Base-by-base conservation (phyloP, 192 early-diverging fungal species). In the Dispira simplex region DNA sequence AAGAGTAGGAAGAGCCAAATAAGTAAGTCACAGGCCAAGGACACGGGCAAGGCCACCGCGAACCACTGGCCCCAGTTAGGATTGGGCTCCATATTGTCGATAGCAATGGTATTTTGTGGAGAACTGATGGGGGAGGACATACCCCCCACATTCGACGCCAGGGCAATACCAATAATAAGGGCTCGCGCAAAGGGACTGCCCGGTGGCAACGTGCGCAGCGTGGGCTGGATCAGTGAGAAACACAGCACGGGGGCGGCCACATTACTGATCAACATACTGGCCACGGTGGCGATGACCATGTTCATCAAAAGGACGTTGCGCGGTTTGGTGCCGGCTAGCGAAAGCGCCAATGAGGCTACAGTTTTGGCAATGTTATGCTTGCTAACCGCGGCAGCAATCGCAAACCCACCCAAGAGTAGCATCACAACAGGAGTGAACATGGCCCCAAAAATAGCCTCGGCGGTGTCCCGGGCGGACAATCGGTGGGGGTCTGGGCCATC, bases 181-280 rank as follows among this genome's bases (percentile, higher is more conserved):
- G 87, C 89, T n/a, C 83, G 86, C 20, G 80, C 90, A 75, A 94
- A 98, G 0, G 84, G 69, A 20, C 83, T 88, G 64, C 79, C 73
- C n/a, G 72, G 76, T 3, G 92, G 91, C 18, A 97, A 74, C 46
- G 90, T 95, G 66, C 92, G 85, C 43, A 97, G 80, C 28, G 95
- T 97, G 23, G 95, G 95, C 80, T 87, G 84, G 64, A 94, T 88
- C 65, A 98, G 74, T 46, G 90, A 91, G 66, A 98, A 94, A 76
- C 95, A 98, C 16, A 98, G 77, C 18, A 95, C 95, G 11, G 95
- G 95, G 11, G 95, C 95, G 2, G 95, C 95, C 8, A 98, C 95
- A 65, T 98, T 98, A 51, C 82, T 85, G 64, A 98, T 98, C 95
- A 92, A 95, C 95, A 98, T 98, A 75, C 89, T 92, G 12, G 91